Evolutionary conservation across 139 green algal species (phyloP), one percentile per base, ranked within the genome.

Genomic region (Micractinium conductrix): DNA sequence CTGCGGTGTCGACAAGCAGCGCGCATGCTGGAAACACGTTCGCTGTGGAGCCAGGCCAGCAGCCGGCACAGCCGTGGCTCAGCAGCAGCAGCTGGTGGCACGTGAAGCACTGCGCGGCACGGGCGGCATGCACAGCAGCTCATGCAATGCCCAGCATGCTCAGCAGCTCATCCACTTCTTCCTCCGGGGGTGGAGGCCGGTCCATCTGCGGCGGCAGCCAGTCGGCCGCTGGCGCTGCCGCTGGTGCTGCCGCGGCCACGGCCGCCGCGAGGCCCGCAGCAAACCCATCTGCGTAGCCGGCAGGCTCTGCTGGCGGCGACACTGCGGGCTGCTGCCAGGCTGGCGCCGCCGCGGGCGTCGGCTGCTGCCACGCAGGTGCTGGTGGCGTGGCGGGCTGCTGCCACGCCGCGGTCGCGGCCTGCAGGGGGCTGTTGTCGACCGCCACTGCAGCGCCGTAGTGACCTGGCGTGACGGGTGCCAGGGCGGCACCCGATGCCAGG

Each of bases 101-200:
- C n/a, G n/a, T n/a, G n/a, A n/a, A n/a, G n/a, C n/a, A n/a, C n/a
- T n/a, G n/a, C n/a, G n/a, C 35, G 6, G 21, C 24, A 16, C 37
- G 16, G 2, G 12, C 35, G 24, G 40, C 40, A 55, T 17, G 35
- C 37, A 3, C 70, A 26, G 40, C 2, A 17, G 22, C 9, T 79
- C 74, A 80, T 2, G 37, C 40, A 6, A 81, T 53, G 53, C 72
- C 72, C 72, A 79, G 72, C 72, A 81, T 42, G 8, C 19, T 1
- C 75, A 81, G 50, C 19, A 53, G 35, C 28, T 55, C 50, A 3
- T 81, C 75, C 22, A 81, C 28, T 37, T 81, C 75, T 28, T 70
- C 75, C 38, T 70, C 75, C 1, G 33, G 24, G 24, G 75, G 53
- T 8, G 35, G 21, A 8, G 35, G 75, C 6, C 53, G 50, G 35